Evolutionary conservation across 805 yeast genomes (phyloP).

Genomic region (Kregervanrija fluxuum): DNA sequence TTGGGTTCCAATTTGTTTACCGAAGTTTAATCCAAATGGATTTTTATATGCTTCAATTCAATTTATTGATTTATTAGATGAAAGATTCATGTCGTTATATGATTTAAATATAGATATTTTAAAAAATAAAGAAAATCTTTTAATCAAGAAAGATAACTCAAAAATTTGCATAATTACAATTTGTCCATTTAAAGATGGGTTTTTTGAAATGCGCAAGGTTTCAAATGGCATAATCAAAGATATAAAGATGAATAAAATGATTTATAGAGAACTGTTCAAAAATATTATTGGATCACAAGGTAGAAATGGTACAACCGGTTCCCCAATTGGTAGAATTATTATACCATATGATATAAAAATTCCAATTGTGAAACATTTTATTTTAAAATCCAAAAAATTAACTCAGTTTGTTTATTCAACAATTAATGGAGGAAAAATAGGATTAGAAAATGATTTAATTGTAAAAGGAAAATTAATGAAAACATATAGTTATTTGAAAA

Average conservation of each 20-base stretch:
- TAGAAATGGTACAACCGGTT: conserved; percentile 20
- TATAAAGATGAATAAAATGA: conserved; percentile 31
- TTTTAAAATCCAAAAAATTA: conserved; percentile 58
- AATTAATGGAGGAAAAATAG: conserved; percentile 12
- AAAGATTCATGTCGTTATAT: conserved; percentile 23
- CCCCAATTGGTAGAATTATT: conserved; percentile 29
- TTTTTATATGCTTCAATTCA: conserved; percentile 77
- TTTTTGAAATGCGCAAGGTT: conserved; percentile 63
- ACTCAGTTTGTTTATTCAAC: conserved; percentile 49
- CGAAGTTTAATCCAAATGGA: conserved; percentile 83
- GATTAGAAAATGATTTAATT: conserved; percentile 8
- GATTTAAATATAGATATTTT: conserved; percentile 19
- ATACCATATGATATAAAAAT: conserved; percentile 48
- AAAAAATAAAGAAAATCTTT: conserved; percentile 1
- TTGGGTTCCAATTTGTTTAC: conserved; percentile 92
- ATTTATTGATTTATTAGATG: conserved; percentile 37
- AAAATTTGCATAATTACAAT: conserved; percentile 39
- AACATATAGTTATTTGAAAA: conserved; percentile 20
- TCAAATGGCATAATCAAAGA: conserved; percentile 44
- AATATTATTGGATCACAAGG: conserved; percentile 25
- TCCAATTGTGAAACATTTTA: conserved; percentile 64
- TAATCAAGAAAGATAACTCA: conserved; percentile 15
- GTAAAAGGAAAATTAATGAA: conserved; percentile 20
- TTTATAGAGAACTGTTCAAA: conserved; percentile 22
- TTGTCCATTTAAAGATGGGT: conserved; percentile 70